Percentiles rank a stretch among this genome's conserved stretches.
Evolutionary conservation across 495 filamentous ascomycete genomes (phyloP).

Genomic region (Aspergillus nanangensis): DNA sequence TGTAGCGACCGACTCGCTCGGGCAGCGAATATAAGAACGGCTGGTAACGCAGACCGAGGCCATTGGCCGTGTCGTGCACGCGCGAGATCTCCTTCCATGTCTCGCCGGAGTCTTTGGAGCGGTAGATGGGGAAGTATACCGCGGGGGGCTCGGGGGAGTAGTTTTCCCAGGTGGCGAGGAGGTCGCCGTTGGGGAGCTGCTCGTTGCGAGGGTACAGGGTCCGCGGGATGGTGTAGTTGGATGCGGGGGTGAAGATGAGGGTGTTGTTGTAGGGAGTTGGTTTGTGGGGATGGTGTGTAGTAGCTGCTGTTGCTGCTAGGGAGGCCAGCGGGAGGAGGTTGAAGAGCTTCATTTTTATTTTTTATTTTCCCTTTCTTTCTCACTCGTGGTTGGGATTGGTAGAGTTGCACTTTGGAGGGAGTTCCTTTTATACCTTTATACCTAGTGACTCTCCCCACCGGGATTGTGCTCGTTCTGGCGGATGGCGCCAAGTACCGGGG

Average conservation of each 20-base stretch:
- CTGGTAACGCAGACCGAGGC: conserved; percentile 62
- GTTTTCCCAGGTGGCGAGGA: conserved; percentile 53
- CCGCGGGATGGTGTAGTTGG: conserved; percentile 30
- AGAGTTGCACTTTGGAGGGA: background rate
- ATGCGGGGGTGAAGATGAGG: conserved; percentile 30
- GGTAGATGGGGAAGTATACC: conserved; percentile 45
- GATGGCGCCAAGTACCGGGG: conserved; percentile 5
- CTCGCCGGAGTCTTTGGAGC: conserved; percentile 54
- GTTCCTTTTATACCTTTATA: background rate
- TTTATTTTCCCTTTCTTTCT: background rate
- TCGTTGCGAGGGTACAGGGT: conserved; percentile 21
- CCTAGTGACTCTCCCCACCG: conserved; percentile 21
- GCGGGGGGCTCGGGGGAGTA: conserved; percentile 49
- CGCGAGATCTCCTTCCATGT: conserved; percentile 59
- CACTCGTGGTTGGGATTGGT: background rate
- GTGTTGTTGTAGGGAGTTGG: conserved; percentile 11
- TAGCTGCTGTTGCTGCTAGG: conserved; percentile 9
- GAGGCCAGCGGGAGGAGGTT: conserved; percentile 16
- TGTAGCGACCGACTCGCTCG: conserved; percentile 48
- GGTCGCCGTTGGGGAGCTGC: conserved; percentile 21
- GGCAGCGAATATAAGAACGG: conserved; percentile 61
- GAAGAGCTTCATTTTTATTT: conserved; percentile 8
- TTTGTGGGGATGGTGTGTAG: background rate
- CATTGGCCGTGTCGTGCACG: conserved; percentile 59
- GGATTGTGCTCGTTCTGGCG: conserved; percentile 13